These are phyloP conservation scores for Sextonia rubra DNA, from an alignment of 164 flowering plant species.

Conservation along the genomic window DNA sequence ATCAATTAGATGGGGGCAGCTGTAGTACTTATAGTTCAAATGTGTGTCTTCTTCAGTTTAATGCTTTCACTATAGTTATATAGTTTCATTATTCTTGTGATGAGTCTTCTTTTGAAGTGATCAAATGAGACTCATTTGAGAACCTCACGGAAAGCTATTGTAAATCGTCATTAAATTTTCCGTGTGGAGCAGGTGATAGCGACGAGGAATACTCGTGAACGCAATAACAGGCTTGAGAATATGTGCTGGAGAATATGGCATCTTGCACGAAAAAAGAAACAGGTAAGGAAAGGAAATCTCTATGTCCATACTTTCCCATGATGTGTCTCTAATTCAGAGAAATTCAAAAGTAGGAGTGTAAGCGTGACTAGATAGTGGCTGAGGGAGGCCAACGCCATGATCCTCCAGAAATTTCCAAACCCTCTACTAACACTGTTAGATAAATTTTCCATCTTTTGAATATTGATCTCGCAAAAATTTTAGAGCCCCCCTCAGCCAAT, in stretches of 20 bases:
- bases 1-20: too few species aligned
- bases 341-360: too few species aligned
- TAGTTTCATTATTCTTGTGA: not conserved
- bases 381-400: too few species aligned
- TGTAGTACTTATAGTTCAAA: too few species aligned
- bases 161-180: not conserved
- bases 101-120: not conserved
- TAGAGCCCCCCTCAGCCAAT: too few species aligned
- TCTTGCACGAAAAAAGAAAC: slow-evolving; percentile 62
- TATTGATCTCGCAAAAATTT: too few species aligned
- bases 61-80: not conserved
- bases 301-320: not conserved
- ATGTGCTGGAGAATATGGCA: slow-evolving; percentile 73
- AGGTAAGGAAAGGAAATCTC: slow-evolving; percentile 22
- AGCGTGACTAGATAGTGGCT: too few species aligned
- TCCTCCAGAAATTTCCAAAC: too few species aligned
- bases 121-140: not conserved
- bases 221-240: slow-evolving; percentile 62
- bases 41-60: too few species aligned
- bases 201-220: slow-evolving; percentile 56
- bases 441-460: too few species aligned
- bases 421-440: too few species aligned
- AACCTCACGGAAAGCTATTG: not conserved
- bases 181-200: slow-evolving; percentile 40
- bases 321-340: too few species aligned